Evolutionary conservation across 495 filamentous ascomycete species (phyloP), one percentile per base, ranked within the genome.

Genomic region (Penicillium goetzii): DNA sequence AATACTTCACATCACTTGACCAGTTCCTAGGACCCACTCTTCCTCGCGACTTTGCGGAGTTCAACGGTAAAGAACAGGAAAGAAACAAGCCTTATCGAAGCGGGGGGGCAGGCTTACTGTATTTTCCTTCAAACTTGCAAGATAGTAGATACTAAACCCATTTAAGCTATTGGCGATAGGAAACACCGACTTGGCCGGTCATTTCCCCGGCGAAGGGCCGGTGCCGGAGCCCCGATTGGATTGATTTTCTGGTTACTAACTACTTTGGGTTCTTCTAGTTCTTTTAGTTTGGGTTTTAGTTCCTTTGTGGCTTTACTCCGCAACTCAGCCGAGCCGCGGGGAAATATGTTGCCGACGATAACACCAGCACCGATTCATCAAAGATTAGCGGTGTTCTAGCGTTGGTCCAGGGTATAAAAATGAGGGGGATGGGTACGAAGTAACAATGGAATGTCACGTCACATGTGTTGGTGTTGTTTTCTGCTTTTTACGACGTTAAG

Each of bases 181-280:
- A 53, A 53, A 23, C 53, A 36, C 53, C 53, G 53, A 25, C 28
- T 56, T 56, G 32, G 1, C 53, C 53, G 53, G 53, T 56, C 53
- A 40, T 38, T 56, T 56, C 53, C 9, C 45, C 45, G 45, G 45
- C 19, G 45, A 23, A 4, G 45, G 25, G 34, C 53, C 53, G 53
- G 53, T 40, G 53, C 53, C 33, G 53, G 34, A 36, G 34, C 28
- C 14, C 53, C 53, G 34, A 34, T 56, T 36, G 34, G 34, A 56
- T 4, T 43, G 41, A 5, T 25, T 14, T 40, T 15, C 2, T 14
- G 14, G 17, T 15, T 14, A 5, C 41, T 45, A 45, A 45, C 36
- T 40, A 14, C 4, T 40, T 40, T 17, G 4, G 36, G 2, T 4
- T 10, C 8, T 15, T 12, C 10, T 23, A 8, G 9, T 11, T 1